Evolutionary conservation across 2,329 filamentous ascomycete genomes (phyloP).

Genomic region (Xylariaceae sp.): DNA sequence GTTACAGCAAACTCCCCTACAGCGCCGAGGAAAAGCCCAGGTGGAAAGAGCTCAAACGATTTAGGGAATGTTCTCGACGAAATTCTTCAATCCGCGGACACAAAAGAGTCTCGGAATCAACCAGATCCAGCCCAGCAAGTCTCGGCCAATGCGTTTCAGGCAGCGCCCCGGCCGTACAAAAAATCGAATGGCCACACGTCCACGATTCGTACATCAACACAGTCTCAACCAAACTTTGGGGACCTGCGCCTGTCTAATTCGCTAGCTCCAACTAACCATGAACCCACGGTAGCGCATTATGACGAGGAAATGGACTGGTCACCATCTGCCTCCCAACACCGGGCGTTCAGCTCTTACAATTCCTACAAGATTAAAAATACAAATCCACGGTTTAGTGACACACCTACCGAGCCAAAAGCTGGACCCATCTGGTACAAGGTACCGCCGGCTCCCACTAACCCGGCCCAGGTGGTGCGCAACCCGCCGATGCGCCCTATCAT

Average conservation of each 20-base stretch:
- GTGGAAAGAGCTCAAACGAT: constrained; percentile 31
- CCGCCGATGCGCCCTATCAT: constrained; percentile 55
- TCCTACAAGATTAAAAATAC: constrained; percentile 36
- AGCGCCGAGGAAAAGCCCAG: constrained; percentile 20
- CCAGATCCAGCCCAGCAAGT: neutral
- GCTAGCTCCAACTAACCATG: neutral
- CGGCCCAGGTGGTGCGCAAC: constrained; percentile 59
- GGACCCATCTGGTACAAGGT: constrained; percentile 67
- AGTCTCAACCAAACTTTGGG: neutral
- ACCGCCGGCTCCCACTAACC: constrained; percentile 64
- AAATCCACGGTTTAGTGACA: constrained; percentile 43
- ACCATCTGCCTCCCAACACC: constrained; percentile 54
- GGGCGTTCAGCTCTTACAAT: constrained; percentile 49
- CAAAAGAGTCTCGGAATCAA: neutral
- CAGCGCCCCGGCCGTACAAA: neutral
- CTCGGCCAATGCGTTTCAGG: neutral
- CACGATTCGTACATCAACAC: neutral
- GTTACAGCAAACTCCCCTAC: constrained; percentile 20
- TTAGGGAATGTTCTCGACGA: constrained; percentile 28
- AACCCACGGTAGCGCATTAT: constrained; percentile 31
- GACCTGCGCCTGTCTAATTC: constrained; percentile 1
- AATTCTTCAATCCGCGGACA: constrained; percentile 18
- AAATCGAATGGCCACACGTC: neutral
- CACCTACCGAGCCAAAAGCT: constrained; percentile 40
- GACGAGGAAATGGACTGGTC: constrained; percentile 72